These are phyloP conservation scores for Colletotrichum trifolii DNA, from an alignment of 2,329 filamentous ascomycete species.

Conservation along the genomic window DNA sequence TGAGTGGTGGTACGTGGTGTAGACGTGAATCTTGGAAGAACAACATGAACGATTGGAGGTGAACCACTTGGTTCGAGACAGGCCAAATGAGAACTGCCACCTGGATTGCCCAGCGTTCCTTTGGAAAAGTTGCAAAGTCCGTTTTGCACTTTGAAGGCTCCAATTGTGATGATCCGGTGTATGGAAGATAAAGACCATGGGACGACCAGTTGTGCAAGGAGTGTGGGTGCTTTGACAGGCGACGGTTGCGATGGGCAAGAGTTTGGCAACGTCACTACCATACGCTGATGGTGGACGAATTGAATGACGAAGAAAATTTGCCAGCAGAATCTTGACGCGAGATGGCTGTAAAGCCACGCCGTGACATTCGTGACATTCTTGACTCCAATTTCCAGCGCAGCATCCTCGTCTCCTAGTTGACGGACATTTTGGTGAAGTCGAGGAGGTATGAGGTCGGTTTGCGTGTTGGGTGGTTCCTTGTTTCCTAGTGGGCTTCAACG, in stretches of 20 bases:
- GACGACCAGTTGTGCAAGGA: slow-evolving; percentile 3
- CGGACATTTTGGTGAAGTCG: slow-evolving; percentile 12
- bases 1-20: slow-evolving; percentile 2
- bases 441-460: slow-evolving; percentile 24
- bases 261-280: neutral
- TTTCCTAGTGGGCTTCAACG: slow-evolving; percentile 34
- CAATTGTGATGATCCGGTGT: no score
- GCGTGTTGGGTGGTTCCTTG: slow-evolving; percentile 36
- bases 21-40: neutral
- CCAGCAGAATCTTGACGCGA: slow-evolving; percentile 2
- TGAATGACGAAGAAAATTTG: neutral
- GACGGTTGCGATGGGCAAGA: neutral
- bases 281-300: neutral
- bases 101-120: neutral
- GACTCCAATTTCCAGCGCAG: neutral
- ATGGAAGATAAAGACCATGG: no score
- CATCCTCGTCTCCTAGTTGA: slow-evolving; percentile 20
- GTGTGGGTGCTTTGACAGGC: neutral
- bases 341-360: neutral
- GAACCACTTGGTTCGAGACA: slow-evolving; percentile 20
- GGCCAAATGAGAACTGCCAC: neutral
- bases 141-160: slow-evolving; percentile 19
- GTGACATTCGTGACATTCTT: neutral
- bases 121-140: neutral
- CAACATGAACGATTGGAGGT: neutral